phyloP scores from a whole-genome alignment of 2,329 filamentous ascomycete genomes.

The Trichoderma harzianum region DNA sequence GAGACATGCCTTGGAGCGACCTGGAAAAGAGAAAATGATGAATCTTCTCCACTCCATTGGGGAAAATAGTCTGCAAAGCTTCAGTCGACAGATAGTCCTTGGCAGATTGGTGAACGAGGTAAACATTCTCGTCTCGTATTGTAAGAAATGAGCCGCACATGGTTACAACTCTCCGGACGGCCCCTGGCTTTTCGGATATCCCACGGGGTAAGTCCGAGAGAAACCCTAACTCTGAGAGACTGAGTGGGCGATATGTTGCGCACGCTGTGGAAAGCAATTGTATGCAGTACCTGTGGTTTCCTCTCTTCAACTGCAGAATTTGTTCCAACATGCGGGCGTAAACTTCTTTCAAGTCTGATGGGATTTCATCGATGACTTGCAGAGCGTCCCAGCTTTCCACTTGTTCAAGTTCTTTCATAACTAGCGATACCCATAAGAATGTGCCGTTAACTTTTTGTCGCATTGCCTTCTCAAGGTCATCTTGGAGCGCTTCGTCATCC shows the following conservation, averaged over 20 bases:
- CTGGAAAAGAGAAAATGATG: not conserved
- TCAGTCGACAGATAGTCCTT: not conserved
- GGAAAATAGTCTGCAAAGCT: not conserved
- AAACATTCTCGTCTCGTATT: not conserved
- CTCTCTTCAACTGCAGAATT: not conserved
- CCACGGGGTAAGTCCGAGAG: not conserved
- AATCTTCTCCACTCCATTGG: not conserved
- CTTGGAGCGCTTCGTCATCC: not conserved
- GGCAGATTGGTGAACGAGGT: not conserved
- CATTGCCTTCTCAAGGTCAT: not conserved
- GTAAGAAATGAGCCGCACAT: not conserved
- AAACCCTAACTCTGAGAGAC: not conserved
- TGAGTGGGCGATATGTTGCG: not conserved
- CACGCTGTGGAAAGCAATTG: not conserved
- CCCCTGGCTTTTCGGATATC: not conserved
- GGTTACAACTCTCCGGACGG: not conserved
- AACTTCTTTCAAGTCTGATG: not conserved
- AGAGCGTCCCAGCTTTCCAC: not conserved
- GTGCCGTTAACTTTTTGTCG: not conserved
- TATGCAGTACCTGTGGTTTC: not conserved
- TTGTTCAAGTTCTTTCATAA: not conserved
- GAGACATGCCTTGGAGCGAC: not conserved
- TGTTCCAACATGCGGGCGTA: not conserved
- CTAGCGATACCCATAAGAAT: not conserved
- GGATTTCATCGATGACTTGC: not conserved